phyloP scores from a whole-genome alignment of 2,329 filamentous ascomycete genomes.

The Penicillium italicum region DNA sequence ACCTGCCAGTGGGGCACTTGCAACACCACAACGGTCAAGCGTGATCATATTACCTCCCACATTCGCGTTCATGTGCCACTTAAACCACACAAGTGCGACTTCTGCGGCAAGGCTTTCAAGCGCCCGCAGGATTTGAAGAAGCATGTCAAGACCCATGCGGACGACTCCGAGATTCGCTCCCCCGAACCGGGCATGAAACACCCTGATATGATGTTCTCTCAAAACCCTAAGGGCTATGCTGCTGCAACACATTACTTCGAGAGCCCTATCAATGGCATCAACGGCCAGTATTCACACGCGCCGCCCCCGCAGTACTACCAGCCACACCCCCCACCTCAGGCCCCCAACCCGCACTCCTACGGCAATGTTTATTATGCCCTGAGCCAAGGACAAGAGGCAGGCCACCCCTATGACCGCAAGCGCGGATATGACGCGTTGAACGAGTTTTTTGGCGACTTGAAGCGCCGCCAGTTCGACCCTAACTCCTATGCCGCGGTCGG shows the following conservation, averaged over 20 bases:
- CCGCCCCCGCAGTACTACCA: constrained; percentile 52
- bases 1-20: constrained; percentile 97
- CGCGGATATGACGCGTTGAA: constrained; percentile 84
- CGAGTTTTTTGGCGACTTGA: constrained; percentile 90
- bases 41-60: constrained; percentile 98
- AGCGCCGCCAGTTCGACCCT: constrained; percentile 86
- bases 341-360: constrained; percentile 56
- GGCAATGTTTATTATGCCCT: constrained; percentile 74
- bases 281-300: constrained; percentile 41
- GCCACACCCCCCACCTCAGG: constrained; percentile 53
- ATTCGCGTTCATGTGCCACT: constrained; percentile 98
- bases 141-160: constrained; percentile 97
- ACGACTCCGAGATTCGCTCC: constrained; percentile 76
- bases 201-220: constrained; percentile 42
- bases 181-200: constrained; percentile 55
- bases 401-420: constrained; percentile 67
- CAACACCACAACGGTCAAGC: constrained; percentile 94
- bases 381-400: constrained; percentile 62
- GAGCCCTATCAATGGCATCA: constrained; percentile 48
- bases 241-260: constrained; percentile 55
- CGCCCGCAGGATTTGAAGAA: constrained; percentile 98
- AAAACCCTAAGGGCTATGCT: constrained; percentile 39
- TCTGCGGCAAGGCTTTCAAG: constrained; percentile 99
- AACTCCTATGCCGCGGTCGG: constrained; percentile 87
- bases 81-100: constrained; percentile 98